Evolutionary conservation across 2,329 filamentous ascomycete genomes (phyloP).

Genomic region (Zymoseptoria brevis): DNA sequence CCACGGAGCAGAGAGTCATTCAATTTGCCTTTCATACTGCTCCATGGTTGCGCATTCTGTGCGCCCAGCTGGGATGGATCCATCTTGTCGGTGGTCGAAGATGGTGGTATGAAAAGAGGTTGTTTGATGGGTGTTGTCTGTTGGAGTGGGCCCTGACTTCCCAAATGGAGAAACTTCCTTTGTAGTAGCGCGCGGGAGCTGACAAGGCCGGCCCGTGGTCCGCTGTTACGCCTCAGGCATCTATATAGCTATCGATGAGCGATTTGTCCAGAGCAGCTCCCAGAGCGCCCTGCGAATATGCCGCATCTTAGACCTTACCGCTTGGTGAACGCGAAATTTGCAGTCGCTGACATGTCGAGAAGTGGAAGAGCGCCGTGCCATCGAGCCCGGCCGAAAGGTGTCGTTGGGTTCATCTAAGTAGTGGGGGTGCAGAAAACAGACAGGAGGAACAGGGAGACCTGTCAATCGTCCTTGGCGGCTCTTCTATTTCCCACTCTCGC

Average conservation of each 20-base stretch:
- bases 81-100: slow-evolving; percentile 3
- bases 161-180: background rate
- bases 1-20: slow-evolving; percentile 17
- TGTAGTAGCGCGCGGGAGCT: background rate
- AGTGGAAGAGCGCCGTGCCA: background rate
- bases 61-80: slow-evolving; percentile 4
- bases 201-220: background rate
- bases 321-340: background rate
- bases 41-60: slow-evolving; percentile 15
- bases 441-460: too few species aligned
- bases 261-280: background rate
- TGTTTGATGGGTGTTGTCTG: background rate
- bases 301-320: background rate
- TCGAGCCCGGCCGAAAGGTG: background rate
- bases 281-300: background rate
- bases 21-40: slow-evolving; percentile 19
- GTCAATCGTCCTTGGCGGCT: too few species aligned
- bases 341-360: background rate
- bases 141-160: background rate
- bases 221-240: background rate
- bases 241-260: background rate
- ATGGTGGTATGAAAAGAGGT: background rate
- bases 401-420: background rate
- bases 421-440: too few species aligned
- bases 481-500: too few species aligned